These are phyloP conservation scores for Sporisorium graminicola DNA, from an alignment of 1,284 basidiomycete species.

Conservation along the genomic window DNA sequence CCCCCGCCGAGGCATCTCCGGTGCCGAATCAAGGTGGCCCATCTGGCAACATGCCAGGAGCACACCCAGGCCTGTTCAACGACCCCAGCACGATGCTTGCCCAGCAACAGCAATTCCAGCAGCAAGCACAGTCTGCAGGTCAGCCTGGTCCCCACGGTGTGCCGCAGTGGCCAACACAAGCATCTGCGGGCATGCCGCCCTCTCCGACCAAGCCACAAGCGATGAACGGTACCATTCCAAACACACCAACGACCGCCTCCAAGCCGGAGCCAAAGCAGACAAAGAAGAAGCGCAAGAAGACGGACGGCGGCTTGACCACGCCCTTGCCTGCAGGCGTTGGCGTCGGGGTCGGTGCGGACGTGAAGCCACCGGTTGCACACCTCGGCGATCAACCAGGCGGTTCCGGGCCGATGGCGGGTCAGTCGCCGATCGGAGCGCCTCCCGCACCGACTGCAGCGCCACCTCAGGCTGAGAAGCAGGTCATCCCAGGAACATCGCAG, in stretches of 20 bases:
- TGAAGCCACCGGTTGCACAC: constrained; percentile 37
- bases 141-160: constrained; percentile 28
- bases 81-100: constrained; percentile 28
- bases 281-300: constrained; percentile 54
- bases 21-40: constrained; percentile 28
- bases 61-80: constrained; percentile 24
- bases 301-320: constrained; percentile 25
- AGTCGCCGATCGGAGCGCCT: constrained; percentile 11
- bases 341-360: constrained; percentile 15
- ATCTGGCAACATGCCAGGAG: constrained; percentile 32
- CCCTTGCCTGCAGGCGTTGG: constrained; percentile 13
- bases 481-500: constrained; percentile 45
- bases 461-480: constrained; percentile 30
- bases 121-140: constrained; percentile 13
- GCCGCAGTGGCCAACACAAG: constrained; percentile 41
- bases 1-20: constrained; percentile 29
- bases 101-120: constrained; percentile 23
- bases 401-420: constrained; percentile 9
- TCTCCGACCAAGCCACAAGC: constrained; percentile 37
- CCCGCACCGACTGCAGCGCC: constrained; percentile 3
- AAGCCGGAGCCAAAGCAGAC: constrained; percentile 39
- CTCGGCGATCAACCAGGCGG: constrained; percentile 20
- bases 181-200: constrained; percentile 23
- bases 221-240: constrained; percentile 20
- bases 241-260: constrained; percentile 21